Conservation (phyloP, 2,329 filamentous ascomycete species). For the Verticillium longisporum region DNA sequence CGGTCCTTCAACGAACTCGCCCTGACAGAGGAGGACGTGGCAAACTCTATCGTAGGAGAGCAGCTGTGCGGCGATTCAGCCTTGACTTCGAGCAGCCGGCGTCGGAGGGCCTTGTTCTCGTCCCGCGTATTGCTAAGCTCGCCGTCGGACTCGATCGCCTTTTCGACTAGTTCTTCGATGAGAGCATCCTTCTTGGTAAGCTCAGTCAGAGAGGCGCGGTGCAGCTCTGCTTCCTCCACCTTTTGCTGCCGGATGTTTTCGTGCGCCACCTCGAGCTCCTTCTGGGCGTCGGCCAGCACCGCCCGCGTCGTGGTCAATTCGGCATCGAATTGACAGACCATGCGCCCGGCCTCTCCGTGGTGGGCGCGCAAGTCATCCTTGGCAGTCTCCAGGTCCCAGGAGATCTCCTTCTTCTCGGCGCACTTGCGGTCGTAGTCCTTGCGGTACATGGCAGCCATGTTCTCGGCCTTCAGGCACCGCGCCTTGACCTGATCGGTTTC, state of each 20-base stretch:
- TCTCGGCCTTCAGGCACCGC: too few species aligned
- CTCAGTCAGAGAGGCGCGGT: not conserved
- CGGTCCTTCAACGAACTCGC: too few species aligned
- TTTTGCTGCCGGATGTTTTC: not conserved
- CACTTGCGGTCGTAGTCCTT: too few species aligned
- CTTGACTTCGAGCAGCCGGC: not conserved
- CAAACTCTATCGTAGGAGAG: too few species aligned
- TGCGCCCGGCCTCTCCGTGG: too few species aligned
- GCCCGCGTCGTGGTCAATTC: too few species aligned
- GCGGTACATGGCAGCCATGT: too few species aligned
- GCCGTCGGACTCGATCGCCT: not conserved
- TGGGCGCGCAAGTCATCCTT: not conserved
- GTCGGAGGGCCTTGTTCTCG: not conserved
- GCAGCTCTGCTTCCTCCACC: not conserved
- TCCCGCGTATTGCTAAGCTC: not conserved
- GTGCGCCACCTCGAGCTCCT: not conserved
- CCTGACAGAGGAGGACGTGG: too few species aligned
- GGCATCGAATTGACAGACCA: not conserved
- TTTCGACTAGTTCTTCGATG: not conserved
- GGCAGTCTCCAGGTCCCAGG: not conserved
- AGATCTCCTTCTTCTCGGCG: not conserved
- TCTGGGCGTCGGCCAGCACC: too few species aligned
- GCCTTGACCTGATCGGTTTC: not conserved
- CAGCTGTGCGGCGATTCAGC: not conserved
- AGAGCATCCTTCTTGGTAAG: not conserved